A percentile compares a stretch with the other conserved stretches of the same genome.
phyloP scores from a whole-genome alignment of 192 early-diverging fungal genomes.

The Linnemannia elongata region DNA sequence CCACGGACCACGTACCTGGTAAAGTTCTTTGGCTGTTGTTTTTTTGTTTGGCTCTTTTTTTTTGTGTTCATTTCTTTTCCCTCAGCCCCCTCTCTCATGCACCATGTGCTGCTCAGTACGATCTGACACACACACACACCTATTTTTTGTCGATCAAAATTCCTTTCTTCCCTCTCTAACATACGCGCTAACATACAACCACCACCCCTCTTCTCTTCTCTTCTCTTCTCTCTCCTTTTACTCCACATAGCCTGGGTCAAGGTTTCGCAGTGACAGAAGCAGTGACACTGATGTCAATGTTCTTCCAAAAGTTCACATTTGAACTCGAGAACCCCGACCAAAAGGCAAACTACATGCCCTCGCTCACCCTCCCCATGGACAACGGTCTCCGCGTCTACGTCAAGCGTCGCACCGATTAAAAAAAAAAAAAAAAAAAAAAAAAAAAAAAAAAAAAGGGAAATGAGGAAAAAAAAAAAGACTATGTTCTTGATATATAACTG shows the following conservation, averaged over 20 bases:
- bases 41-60: neutral
- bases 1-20: constrained; percentile 64
- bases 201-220: neutral
- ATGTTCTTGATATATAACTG: too few relatives aligned
- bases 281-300: constrained; percentile 40
- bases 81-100: constrained; percentile 8
- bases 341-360: constrained; percentile 26
- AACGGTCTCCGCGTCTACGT: constrained; percentile 44
- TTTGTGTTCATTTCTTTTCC: too few relatives aligned
- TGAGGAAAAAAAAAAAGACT: too few relatives aligned
- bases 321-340: constrained; percentile 41
- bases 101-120: neutral
- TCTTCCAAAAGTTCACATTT: constrained; percentile 52
- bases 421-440: neutral
- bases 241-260: constrained; percentile 33
- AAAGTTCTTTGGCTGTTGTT: neutral
- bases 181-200: neutral
- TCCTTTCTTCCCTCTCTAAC: too few relatives aligned
- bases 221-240: neutral
- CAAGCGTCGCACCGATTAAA: constrained; percentile 23
- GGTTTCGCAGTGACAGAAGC: constrained; percentile 54
- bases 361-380: constrained; percentile 51
- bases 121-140: too few relatives aligned
- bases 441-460: too few relatives aligned
- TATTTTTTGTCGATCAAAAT: neutral